Base-by-base conservation (phyloP, 2,329 filamentous ascomycete species). In the Taxawa tesnikishii region DNA sequence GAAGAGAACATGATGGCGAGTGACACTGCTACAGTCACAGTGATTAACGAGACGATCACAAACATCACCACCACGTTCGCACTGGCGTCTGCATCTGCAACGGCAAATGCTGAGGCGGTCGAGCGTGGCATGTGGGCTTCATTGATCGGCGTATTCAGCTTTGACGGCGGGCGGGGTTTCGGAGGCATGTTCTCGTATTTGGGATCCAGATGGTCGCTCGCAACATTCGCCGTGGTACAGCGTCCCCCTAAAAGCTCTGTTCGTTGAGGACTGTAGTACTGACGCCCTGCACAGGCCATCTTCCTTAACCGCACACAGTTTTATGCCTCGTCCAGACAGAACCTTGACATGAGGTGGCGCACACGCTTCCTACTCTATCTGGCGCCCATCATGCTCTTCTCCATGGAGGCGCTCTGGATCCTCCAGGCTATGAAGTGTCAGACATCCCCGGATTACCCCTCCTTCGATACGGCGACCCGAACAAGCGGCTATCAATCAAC, bases 351-450 rank as follows among this genome's bases (percentile, higher is more conserved):
- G 3, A 70, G 70, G 34, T 88, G 83, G 75, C 70, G 75, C 21
- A 62, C 78, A 31, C 75, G 84, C 26, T 56, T 92, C 4, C 53
- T 75, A 6, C 55, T 94, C 10, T 80, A 87, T 31, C 60, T 79
- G 18, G 50, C 77, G 3, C 83, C 85, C 0, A 77, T 93, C 26
- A 24, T 79, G 4, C 60, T 87, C 1, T 75, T 93, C 34, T 49
- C 70, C 4, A 56, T 71, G 21, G 83, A 94, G 49, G 75, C 78
- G 14, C 62, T 75, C 26, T 67, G 63, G 24, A 58, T 96, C 3
- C 66, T 94, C 5, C 82, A 85, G 47, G 84, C 83, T 2, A 83
- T 96, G 42, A 83, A 85, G 49, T 96, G 90, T 48, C 90, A 98
- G 59, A 93, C 87, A 1, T 60, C 59, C 2, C 63, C 63, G 2